Conservation (phyloP, 108 stramenopile species). For the Aurantiochytrium sp. region DNA sequence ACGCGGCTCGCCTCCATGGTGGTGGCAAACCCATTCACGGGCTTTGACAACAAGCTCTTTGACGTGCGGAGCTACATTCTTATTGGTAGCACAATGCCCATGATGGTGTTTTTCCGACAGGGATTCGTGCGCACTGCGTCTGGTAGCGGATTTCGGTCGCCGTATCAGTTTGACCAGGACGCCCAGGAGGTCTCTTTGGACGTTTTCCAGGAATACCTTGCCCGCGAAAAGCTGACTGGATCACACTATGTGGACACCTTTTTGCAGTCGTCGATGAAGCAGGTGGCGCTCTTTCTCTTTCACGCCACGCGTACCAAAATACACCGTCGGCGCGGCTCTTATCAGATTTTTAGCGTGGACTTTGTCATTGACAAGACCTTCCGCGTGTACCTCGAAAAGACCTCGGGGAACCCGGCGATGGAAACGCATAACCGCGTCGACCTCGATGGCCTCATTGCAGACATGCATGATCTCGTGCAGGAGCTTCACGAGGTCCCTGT, state of each 20-base stretch:
- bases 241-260: conserved; percentile 17
- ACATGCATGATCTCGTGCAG: conserved; percentile 5
- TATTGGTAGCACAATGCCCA: conserved; percentile 1
- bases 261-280: background rate
- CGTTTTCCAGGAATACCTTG: background rate
- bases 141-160: background rate
- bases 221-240: background rate
- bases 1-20: background rate
- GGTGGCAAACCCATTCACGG: background rate
- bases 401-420: background rate
- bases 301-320: conserved; percentile 7
- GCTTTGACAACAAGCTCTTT: background rate
- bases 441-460: background rate
- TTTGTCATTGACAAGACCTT: conserved; percentile 11
- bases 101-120: conserved; percentile 10
- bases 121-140: background rate
- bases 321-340: background rate
- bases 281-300: background rate
- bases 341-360: background rate
- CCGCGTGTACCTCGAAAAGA: background rate
- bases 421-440: background rate
- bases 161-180: background rate
- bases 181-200: background rate
- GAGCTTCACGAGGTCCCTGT: conserved; percentile 20
- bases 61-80: conserved; percentile 1